Conservation (phyloP, 805 yeast species). For the Yarrowia sp. region DNA sequence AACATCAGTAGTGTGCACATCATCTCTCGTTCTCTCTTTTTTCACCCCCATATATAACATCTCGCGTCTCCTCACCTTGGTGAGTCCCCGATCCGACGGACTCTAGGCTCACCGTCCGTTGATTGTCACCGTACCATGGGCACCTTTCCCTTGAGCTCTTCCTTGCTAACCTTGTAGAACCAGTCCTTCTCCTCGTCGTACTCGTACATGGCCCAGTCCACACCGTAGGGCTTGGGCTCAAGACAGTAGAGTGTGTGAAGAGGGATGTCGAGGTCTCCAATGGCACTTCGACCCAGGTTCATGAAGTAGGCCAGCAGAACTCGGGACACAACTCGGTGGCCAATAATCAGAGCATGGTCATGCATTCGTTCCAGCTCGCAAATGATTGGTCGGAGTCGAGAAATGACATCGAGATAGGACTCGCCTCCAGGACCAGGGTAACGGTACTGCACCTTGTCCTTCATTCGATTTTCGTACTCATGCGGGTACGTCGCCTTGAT, state of each 20-base stretch:
- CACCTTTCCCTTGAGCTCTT: conserved; percentile 28
- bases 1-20: conserved; percentile 5
- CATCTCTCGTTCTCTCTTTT: background rate
- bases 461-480: conserved; percentile 73
- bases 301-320: conserved; percentile 84
- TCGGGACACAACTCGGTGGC: conserved; percentile 89
- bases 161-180: conserved; percentile 61
- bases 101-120: conserved; percentile 21
- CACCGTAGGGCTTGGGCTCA: conserved; percentile 94
- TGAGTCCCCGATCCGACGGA: conserved; percentile 23
- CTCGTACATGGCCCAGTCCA: conserved; percentile 87
- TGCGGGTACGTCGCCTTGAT: conserved; percentile 69
- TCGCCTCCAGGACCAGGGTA: conserved; percentile 99
- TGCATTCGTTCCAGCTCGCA: conserved; percentile 90
- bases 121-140: conserved; percentile 25
- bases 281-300: conserved; percentile 70
- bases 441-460: conserved; percentile 77
- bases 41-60: conserved; percentile 1
- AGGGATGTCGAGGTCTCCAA: conserved; percentile 90
- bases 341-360: conserved; percentile 76
- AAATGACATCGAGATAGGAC: conserved; percentile 88
- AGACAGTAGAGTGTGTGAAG: conserved; percentile 84
- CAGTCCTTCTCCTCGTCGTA: conserved; percentile 75
- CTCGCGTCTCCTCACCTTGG: background rate
- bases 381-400: conserved; percentile 82